A percentile compares a stretch with the other conserved stretches of the same genome.
These are phyloP conservation scores for Malus hybrid DNA, from an alignment of 331 rosid species.

Conservation along the genomic window DNA sequence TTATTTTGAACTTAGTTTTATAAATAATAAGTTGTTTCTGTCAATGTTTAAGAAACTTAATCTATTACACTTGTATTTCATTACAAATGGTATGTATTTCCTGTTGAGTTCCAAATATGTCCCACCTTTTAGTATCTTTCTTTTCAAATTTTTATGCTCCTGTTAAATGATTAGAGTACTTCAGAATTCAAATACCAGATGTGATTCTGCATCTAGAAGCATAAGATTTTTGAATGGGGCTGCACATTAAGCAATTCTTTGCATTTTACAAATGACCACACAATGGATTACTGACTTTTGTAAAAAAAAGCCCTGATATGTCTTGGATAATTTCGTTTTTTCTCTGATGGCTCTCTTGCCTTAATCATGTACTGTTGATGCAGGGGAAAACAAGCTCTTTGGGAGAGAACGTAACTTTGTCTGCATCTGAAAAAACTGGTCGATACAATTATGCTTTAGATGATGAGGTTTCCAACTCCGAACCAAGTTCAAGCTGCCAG, in stretches of 20 bases:
- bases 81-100: not conserved
- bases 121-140: not conserved
- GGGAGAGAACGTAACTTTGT: conserved; percentile 41
- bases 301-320: not conserved
- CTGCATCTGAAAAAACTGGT: conserved; percentile 30
- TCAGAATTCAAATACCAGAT: not conserved
- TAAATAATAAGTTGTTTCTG: not conserved
- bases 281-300: not conserved
- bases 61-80: not conserved
- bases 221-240: not conserved
- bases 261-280: not conserved
- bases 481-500: conserved; percentile 23
- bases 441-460: conserved; percentile 28
- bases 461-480: conserved; percentile 20
- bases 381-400: conserved; percentile 73
- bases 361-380: conserved; percentile 19
- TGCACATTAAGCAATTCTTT: not conserved
- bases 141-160: not conserved
- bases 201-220: not conserved
- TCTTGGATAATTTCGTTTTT: not conserved
- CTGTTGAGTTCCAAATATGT: not conserved
- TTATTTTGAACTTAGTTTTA: conserved; percentile 1
- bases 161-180: not conserved
- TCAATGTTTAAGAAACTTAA: not conserved
- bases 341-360: conserved; percentile 22